Percentiles rank a stretch among this genome's conserved stretches.
These are phyloP conservation scores for Epichloe glyceriae DNA, from an alignment of 2,329 filamentous ascomycete genomes.

Conservation along the genomic window DNA sequence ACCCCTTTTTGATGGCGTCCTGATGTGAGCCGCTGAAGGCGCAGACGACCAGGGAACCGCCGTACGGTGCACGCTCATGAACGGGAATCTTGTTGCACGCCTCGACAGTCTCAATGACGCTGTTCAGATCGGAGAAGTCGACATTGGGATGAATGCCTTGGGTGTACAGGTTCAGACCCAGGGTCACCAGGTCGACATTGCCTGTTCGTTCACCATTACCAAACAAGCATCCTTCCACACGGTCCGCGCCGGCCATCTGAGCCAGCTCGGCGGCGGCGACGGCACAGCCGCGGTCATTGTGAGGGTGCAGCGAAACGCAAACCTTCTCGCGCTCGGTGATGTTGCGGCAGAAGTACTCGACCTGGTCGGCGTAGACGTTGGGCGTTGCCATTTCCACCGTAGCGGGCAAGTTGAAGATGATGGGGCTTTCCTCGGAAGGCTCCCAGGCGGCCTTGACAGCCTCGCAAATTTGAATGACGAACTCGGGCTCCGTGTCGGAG, in stretches of 20 bases:
- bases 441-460: conserved; percentile 92
- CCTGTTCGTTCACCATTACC: conserved; percentile 89
- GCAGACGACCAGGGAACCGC: conserved; percentile 79
- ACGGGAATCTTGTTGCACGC: conserved; percentile 90
- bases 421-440: conserved; percentile 61
- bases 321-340: conserved; percentile 79
- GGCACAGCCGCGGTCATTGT: conserved; percentile 68
- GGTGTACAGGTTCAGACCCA: conserved; percentile 88
- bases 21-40: conserved; percentile 89
- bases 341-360: conserved; percentile 86
- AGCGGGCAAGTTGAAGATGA: conserved; percentile 95
- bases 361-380: conserved; percentile 91
- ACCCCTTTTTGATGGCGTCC: conserved; percentile 90
- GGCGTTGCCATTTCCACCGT: conserved; percentile 93
- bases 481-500: conserved; percentile 80
- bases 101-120: conserved; percentile 80
- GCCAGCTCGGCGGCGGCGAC: conserved; percentile 74
- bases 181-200: conserved; percentile 87
- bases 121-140: conserved; percentile 82
- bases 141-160: conserved; percentile 76
- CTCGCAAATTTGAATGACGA: conserved; percentile 70
- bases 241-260: conserved; percentile 90
- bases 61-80: conserved; percentile 81
- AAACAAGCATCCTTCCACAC: conserved; percentile 83
- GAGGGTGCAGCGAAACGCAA: conserved; percentile 79